Base-by-base conservation (phyloP, 257 asterid genomes). In the Buddleja alternifolia region DNA sequence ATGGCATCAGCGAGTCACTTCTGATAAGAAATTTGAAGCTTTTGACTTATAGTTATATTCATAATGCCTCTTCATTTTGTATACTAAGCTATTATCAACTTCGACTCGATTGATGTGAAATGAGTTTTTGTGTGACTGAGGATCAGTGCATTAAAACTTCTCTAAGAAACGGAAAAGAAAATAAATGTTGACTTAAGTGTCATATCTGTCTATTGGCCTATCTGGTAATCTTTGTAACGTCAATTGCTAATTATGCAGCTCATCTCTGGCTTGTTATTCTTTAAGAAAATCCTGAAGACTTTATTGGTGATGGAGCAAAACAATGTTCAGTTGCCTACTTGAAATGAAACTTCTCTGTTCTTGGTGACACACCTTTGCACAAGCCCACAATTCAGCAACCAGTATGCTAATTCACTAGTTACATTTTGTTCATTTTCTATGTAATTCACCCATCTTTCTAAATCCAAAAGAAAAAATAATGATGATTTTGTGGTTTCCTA, bases 401-500 rank as follows among this genome's bases (percentile, higher is more conserved):
- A 14, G 19, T 19, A 39, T 40, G 25, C 74, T 56, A 57, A 69
- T 16, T 29, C 67, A 69, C 16, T 36, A 23, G 19, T 62, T 60
- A 8, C 56, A 47, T 34, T 15, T 46, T 44, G 10, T 29, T 44
- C 58, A 16, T 56, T 37, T 53, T 7, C 20, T 51, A 19, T 16
- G 56, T 25, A 21, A 5, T 17, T 67, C 32, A 2, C 42, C 34
- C 34, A 14, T 25, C 6, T 56, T 40, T 40, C 55, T 40, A 52
- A 51, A 55, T 34, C 37, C 25, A 65, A 25, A 60, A 50, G 9
- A 8, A 14, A 12, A 51, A 66, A 34, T n/a, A 69, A 40, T 1
- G n/a, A n/a, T 42, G 0, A n/a, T 36, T 65, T 47, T 10, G 24
- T 65, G 73, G 51, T 66, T 59, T 48, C 56, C 42, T 48, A 66